Evolutionary conservation across 805 yeast species (phyloP), one percentile per base, ranked within the genome.

Genomic region (Priceomyces melissophilus): DNA sequence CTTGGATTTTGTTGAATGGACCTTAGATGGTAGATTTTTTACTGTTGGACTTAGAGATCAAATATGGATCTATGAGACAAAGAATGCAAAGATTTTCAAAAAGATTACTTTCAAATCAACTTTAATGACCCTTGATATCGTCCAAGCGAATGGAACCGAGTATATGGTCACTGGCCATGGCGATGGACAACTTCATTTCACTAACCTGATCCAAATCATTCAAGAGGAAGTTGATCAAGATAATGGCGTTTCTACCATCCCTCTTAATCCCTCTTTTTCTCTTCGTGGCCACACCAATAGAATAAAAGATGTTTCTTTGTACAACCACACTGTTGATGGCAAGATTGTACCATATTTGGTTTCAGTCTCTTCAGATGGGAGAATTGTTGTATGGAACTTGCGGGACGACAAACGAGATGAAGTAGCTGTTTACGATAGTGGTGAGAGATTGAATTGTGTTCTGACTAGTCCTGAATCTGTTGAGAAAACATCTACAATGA

Each of bases 311-410:
- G 73, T 93, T 50, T 67, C 80, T 13, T 69, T 81, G 36, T 75
- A 73, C 52, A 50, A 54, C 17, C 64, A 69, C 29, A 69, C 73
- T 10, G 38, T 37, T 3, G 71, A 67, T 13, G 23, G 13, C 8
- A 26, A 25, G 11, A 59, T 71, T 20, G 41, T 46, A 32, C 70
- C 71, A 3, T 84, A 75, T 55, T 61, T 93, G 54, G 75, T 87
- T 0, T 84, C 96, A 2, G 87, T 89, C 10, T 87, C 96, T 0
- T 87, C 97, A 0, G 98, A 91, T 61, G 98, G 98, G 17, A 85
- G 79, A 54, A 83, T 91, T 39, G 95, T 93, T 6, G 85, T 91
- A 2, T 91, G 97, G 96, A 84, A 90, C 57, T 48, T 70, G 13
- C 33, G 50, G 2, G 65, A 83, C 57, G 58, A 65, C 1, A 54